A percentile compares a stretch with the other conserved stretches of the same genome.
Conservation (phyloP, 208 protist species). For the Naegleria fowleri region DNA sequence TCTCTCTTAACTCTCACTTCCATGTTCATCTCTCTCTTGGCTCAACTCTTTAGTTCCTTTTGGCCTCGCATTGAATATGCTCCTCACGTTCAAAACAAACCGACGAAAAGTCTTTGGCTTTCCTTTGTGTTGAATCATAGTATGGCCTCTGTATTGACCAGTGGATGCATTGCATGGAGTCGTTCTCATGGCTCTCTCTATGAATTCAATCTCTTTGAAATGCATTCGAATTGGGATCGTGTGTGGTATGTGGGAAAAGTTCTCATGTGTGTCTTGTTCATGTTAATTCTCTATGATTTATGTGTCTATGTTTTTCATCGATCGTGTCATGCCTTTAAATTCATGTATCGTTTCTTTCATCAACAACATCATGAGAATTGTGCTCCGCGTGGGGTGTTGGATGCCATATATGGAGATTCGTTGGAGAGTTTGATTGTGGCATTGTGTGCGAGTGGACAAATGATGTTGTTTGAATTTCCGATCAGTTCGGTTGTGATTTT, state of each 20-base stretch:
- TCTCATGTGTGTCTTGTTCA: neutral
- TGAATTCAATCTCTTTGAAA: neutral
- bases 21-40: neutral
- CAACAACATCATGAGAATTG: neutral
- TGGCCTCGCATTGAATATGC: neutral
- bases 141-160: neutral
- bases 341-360: neutral
- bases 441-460: neutral
- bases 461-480: neutral
- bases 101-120: neutral
- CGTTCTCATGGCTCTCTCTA: neutral
- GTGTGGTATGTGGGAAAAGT: neutral
- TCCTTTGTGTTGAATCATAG: neutral
- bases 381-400: neutral
- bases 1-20: neutral
- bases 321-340: neutral
- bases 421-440: neutral
- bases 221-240: neutral
- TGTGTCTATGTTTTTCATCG: neutral
- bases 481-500: neutral
- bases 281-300: neutral
- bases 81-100: neutral
- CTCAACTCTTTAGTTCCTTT: neutral
- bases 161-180: neutral
- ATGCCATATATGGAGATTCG: neutral